Evolutionary conservation across 192 early-diverging fungal genomes (phyloP), one percentile per base, ranked within the genome.

Genomic region (Linnemannia elongata): DNA sequence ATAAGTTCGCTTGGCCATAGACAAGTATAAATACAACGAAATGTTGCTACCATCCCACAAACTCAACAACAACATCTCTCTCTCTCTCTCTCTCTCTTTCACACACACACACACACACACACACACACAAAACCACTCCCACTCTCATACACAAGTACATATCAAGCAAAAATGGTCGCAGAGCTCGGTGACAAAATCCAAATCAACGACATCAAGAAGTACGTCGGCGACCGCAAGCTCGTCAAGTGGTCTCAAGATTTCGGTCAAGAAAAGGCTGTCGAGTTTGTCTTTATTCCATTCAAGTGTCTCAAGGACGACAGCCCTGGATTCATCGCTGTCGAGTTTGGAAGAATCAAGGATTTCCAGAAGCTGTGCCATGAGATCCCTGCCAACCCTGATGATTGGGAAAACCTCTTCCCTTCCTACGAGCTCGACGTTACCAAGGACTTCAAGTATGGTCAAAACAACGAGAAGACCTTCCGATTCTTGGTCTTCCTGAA

Each of bases 401-500:
- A 49, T 44, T 74, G 72, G 72, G 72, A 44, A 1, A 74, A 74
- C 39, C 27, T 63, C 27, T n/a, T 36, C 33, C 45, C 41, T 33
- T 71, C 68, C 18, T 71, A 71, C 36, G 69, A 79, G 36, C 45
- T 79, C 77, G 71, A 39, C 33, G 69, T 79, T 13, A 69, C 44
- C 52, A 41, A 71, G 0, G 49, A 69, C 52, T 79, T 79, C 77
- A 79, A 79, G 77, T 79, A 79, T 49, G 77, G 77, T 79, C 77
- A 79, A 18, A 79, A 79, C 69, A 79, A 79, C 69, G 69, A 79
- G 44, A 66, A 79, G 27, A 78, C 60, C 54, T 71, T 41, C 39
- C 57, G 68, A 69, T 79, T 79, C 77, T 79, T 79, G 77, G 77
- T 79, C 69, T 49, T 79, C 69, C n/a, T 72, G 77, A 33, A 79